Evolutionary conservation across 306 rosid genomes (phyloP), one percentile per base, ranked within the genome.

Genomic region (Prunus mume): DNA sequence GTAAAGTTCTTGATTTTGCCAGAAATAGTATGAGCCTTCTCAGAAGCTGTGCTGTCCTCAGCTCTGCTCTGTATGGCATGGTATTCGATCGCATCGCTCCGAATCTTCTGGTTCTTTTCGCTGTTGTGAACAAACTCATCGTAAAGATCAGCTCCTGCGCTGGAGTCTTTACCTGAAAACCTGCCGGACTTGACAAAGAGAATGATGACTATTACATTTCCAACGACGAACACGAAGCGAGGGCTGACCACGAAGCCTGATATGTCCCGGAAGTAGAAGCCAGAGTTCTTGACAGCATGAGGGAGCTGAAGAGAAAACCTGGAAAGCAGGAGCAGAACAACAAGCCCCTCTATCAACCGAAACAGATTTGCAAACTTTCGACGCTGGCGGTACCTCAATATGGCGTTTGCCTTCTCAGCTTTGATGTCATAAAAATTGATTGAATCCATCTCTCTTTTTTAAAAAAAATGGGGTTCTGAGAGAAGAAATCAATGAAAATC

Each of bases 201-300:
- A 25, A 86, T 76, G 88, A 94, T 88, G 76, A 94, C 78, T 5
- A 94, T 94, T 9, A 76, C 56, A 79, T 94, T 94, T 57, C 98
- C 98, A 2, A 94, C 20, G 0, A 94, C 72, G 24, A 94, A 94
- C 78, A 94, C 89, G 50, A 90, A 90, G 62, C 83, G 84, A 56
- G 95, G 95, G 5, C 86, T 90, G 0, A 83, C 79, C 68, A 94
- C 11, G 74, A 80, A 65, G 20, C 82, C 71, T 0, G 95, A 82
- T 5, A 92, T 50, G 27, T 79, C 88, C 6, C 75, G 83, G 73
- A 94, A 79, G 65, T 81, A 90, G 73, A 82, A 87, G 52, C 92
- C 75, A 27, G 90, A 86, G 80, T 81, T 90, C 83, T 79, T 94
- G 45, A 92, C 76, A 5, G 87, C 90, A 30, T 51, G 76, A 0